Evolutionary conservation across 441 rosid species (phyloP), one percentile per base, ranked within the genome.

Genomic region (Eruca vesicaria): DNA sequence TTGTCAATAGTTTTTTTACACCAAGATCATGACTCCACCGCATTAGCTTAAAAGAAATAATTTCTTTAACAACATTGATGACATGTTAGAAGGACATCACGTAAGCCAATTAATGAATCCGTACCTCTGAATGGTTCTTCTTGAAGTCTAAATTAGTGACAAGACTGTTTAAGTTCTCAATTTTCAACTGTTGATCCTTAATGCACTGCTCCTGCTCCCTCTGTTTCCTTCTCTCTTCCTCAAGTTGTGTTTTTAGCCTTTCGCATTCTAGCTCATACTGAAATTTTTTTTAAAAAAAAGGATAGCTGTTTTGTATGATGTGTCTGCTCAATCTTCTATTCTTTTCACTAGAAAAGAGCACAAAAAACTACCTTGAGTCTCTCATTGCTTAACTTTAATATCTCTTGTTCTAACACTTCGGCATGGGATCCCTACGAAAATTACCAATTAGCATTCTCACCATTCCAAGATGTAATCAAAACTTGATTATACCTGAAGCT

Each of bases 231-330:
- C 93, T 89, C 87, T 91, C 94, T 81, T 91, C 95, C 82, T 92
- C 90, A 53, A 95, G 84, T 76, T 92, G 90, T 82, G 76, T 82
- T 83, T 86, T 94, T 41, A 95, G 96, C 78, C 90, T 92, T 77
- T 92, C 98, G 55, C 85, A 85, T 72, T 90, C 98, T 66, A 88
- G 79, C 82, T 95, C 99, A 78, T 90, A 92, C 98, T 95, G 87
- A 63, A 84, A 74, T 69, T 58, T n/a, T n/a, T n/a, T n/a, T n/a
- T n/a, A 43, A 61, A 52, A 68, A 48, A 77, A 28, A 70, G 67
- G 9, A 6, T 62, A 32, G 15, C 18, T 65, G 31, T 36, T 45
- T 41, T 21, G 66, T 43, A 29, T 56, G 29, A 5, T 9, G 18
- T 68, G 36, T 78, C 63, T n/a, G 43, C 31, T 73, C 8, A 14